Evolutionary conservation across 1,139 yeast species (phyloP), one percentile per base, ranked within the genome.

Genomic region (Lodderomyces beijingensis): DNA sequence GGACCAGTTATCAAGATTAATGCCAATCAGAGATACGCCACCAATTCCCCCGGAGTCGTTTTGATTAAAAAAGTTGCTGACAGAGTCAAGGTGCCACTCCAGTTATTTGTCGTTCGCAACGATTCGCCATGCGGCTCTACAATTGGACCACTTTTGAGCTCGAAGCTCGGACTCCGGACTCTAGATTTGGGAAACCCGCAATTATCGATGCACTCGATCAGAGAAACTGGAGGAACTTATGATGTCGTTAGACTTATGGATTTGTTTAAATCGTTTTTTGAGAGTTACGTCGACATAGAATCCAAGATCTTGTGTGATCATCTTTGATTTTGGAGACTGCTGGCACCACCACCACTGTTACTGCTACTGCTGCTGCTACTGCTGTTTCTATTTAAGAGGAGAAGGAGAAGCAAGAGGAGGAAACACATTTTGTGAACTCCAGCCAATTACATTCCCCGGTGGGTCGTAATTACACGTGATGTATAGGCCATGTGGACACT

Each of bases 101-200:
- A 83, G 52, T 55, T 88, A 38, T 88, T 91, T 63, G 97, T 89
- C 19, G 95, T 84, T 16, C 74, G 93, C 40, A 91, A 91, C 53
- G 95, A 85, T 49, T 79, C 94, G 1, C 86, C 96, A 3, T 91
- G 97, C 60, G 98, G 98, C 2, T 83, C 95, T 3, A 91, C 98
- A 2, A 91, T 91, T 50, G 98, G 98, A 1, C 97, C 98, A 16
- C 83, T 88, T 55, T 65, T 91, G 40, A 81, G 96, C 20, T 82
- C 95, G 3, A 84, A 84, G 48, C 70, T 91, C 31, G 98, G 98
- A 33, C 73, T 91, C 30, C 74, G 95, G 53, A 87, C 96, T 3
- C 62, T 91, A 40, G 98, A 91, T 57, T 64, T 91, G 38, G 98
- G 98, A 35, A 88, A 87, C 53, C 95, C 97, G 2, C 95, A 89